Percentiles rank a stretch among this genome's conserved stretches.
Evolutionary conservation across 352 stramenopile species (phyloP).

Genomic region (Globisporangium irregulare): DNA sequence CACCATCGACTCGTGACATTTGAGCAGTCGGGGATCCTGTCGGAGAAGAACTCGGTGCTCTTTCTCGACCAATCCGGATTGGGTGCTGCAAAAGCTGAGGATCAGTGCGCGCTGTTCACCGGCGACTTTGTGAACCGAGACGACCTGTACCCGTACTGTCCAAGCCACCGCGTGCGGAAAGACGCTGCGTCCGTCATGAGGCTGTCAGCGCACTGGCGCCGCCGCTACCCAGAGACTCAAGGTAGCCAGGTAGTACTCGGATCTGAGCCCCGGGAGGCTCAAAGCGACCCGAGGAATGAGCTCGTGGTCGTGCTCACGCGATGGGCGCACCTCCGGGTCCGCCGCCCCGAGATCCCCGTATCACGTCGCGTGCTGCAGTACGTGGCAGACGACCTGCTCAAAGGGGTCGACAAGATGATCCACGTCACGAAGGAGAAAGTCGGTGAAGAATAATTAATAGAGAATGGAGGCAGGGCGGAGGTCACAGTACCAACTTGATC

Average conservation of each 20-base stretch:
- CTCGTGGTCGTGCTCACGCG: not conserved
- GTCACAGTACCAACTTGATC: too few species aligned
- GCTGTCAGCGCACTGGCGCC: constrained; percentile 2
- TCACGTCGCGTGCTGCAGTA: not conserved
- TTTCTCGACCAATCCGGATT: not conserved
- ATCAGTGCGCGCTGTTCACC: constrained; percentile 1
- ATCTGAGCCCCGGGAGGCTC: not conserved
- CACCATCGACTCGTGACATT: not conserved
- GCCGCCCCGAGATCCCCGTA: not conserved
- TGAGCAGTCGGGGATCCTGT: not conserved
- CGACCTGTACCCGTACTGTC: constrained; percentile 11
- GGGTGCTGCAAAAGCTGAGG: not conserved
- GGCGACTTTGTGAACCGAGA: constrained; percentile 10
- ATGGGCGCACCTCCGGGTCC: not conserved
- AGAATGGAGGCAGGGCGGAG: too few species aligned
- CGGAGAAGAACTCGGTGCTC: constrained; percentile 10
- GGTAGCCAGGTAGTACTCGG: too few species aligned
- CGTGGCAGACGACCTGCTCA: not conserved
- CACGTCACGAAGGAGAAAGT: not conserved
- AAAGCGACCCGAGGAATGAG: not conserved
- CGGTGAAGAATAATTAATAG: not conserved
- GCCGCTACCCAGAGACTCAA: too few species aligned
- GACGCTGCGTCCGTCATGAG: constrained; percentile 3
- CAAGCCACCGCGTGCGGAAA: constrained; percentile 5
- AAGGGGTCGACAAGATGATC: not conserved